These are phyloP conservation scores for Vitellaria paradoxa DNA, from an alignment of 179 eudicot genomes.

Conservation along the genomic window DNA sequence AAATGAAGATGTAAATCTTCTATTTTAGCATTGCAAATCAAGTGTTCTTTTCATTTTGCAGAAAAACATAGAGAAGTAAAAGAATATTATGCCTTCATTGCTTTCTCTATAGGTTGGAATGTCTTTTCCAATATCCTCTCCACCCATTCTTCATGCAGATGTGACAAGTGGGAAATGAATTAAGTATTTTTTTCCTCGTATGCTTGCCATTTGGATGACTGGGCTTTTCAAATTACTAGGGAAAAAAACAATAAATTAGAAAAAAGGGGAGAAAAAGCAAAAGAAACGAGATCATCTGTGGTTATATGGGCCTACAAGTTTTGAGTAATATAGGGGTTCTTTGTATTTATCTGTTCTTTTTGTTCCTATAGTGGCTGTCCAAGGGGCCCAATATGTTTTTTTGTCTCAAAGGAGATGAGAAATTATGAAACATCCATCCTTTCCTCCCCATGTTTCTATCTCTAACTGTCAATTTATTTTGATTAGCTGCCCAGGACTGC, in stretches of 20 bases:
- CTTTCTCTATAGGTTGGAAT: conserved; percentile 8
- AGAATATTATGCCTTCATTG: background rate
- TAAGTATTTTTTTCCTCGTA: conserved; percentile 8
- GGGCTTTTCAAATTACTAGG: conserved; percentile 11
- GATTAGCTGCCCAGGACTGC: background rate
- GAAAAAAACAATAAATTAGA: conserved; percentile 5
- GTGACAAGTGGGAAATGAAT: conserved; percentile 21
- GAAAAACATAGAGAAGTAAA: background rate
- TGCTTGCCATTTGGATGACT: conserved; percentile 21
- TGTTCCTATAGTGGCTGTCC: conserved; percentile 35
- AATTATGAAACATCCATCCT: background rate
- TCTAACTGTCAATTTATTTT: conserved; percentile 1
- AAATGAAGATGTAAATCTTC: conserved; percentile 19
- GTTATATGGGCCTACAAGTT: conserved; percentile 25
- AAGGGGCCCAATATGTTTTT: conserved; percentile 25
- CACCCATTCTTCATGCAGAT: conserved; percentile 10
- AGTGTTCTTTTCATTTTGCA: background rate
- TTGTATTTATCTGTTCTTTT: conserved; percentile 15
- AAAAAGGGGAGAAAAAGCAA: conserved; percentile 13
- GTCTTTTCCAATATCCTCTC: background rate
- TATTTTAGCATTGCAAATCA: background rate
- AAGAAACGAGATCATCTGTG: conserved; percentile 20
- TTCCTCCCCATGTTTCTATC: conserved; percentile 1
- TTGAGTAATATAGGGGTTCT: conserved; percentile 14
- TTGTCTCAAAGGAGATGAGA: conserved; percentile 6